Conservation (phyloP, 225 moss, liverwort and hornwort species). For the Straminergon stramineum region DNA sequence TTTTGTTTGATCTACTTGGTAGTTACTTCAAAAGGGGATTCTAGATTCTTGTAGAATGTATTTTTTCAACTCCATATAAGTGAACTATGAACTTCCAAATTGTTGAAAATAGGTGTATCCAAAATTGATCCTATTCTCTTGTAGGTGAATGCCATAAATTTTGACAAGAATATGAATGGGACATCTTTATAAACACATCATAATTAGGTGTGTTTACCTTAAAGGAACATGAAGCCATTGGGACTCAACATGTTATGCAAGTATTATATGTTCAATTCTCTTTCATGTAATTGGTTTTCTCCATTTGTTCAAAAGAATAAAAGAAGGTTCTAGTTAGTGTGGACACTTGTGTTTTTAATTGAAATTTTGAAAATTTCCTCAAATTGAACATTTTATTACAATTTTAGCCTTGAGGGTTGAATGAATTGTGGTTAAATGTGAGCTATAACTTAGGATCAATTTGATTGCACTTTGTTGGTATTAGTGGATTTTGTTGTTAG, state of each 20-base stretch:
- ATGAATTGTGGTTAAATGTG: background rate
- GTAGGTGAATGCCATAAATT: background rate
- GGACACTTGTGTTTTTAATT: background rate
- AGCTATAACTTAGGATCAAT: background rate
- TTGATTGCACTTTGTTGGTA: background rate
- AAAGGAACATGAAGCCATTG: background rate
- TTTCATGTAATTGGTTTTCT: background rate
- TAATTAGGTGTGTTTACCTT: background rate
- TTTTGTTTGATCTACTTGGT: background rate
- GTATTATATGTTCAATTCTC: background rate
- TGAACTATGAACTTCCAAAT: background rate
- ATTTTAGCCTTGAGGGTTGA: background rate
- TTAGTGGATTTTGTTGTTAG: background rate
- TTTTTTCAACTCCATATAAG: background rate
- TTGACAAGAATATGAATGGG: background rate
- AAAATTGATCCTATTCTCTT: fast-evolving
- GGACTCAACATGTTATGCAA: background rate
- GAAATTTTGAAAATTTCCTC: background rate
- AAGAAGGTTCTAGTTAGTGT: background rate
- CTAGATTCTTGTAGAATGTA: background rate
- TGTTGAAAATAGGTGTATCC: background rate
- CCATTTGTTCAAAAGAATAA: background rate
- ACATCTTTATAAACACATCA: background rate
- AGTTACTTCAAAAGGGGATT: background rate
- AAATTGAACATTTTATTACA: background rate